Evolutionary conservation across 1,284 basidiomycete genomes (phyloP).

Genomic region (Moesziomyces antarcticus): DNA sequence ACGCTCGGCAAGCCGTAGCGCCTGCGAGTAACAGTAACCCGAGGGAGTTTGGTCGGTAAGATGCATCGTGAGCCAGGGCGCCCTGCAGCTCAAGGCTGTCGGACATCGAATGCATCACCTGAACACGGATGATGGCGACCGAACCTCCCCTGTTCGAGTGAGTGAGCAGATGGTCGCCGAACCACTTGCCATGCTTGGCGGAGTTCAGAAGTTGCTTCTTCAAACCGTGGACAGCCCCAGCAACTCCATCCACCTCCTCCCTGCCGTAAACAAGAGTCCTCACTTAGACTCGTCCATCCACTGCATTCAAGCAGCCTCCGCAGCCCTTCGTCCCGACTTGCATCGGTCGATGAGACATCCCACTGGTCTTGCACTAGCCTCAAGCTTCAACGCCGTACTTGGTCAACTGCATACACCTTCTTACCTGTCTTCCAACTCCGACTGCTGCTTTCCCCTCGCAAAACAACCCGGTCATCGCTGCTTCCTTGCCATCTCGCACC

Average conservation of each 20-base stretch:
- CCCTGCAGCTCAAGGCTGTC: neutral
- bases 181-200: neutral
- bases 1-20: neutral
- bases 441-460: constrained; percentile 11
- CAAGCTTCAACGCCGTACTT: neutral
- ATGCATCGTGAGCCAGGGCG: neutral
- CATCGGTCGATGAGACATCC: neutral
- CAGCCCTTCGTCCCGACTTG: neutral
- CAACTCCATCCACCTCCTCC: neutral
- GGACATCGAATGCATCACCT: neutral
- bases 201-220: constrained; percentile 6
- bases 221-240: neutral
- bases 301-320: neutral
- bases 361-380: too few relatives aligned
- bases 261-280: neutral
- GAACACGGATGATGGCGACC: neutral
- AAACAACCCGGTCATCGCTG: constrained; percentile 11
- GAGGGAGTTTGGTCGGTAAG: neutral
- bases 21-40: neutral
- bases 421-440: constrained; percentile 19
- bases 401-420: neutral
- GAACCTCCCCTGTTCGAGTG: neutral
- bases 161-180: neutral
- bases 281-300: neutral
- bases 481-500: neutral